Evolutionary conservation across 1,284 basidiomycete genomes (phyloP).

Genomic region (Leccinum glutinopallens): DNA sequence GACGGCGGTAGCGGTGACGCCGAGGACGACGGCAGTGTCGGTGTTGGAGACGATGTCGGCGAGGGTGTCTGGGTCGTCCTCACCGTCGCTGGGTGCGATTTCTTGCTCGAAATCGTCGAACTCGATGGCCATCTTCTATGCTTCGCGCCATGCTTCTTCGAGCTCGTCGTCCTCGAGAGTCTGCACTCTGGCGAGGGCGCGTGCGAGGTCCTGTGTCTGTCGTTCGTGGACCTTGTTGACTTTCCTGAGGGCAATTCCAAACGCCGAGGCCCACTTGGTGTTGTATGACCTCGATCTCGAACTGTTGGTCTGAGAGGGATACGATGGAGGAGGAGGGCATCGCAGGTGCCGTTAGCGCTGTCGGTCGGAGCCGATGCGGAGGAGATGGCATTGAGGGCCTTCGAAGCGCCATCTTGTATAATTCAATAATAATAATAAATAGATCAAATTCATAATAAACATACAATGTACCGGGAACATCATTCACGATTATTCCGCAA

Average conservation of each 20-base stretch:
- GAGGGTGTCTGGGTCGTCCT: conserved; percentile 25
- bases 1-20: conserved; percentile 35
- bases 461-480: no score
- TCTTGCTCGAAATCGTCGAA: conserved; percentile 55
- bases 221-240: conserved; percentile 72
- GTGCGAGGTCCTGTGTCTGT: conserved; percentile 56
- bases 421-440: no score
- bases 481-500: no score
- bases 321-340: conserved; percentile 54
- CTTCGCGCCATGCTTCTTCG: conserved; percentile 80
- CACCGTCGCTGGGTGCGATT: conserved; percentile 27
- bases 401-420: conserved; percentile 61
- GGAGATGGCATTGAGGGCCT: conserved; percentile 51
- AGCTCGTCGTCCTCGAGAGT: conserved; percentile 63
- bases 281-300: conserved; percentile 59
- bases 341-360: background rate
- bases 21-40: conserved; percentile 33
- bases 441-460: no score
- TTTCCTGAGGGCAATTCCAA: conserved; percentile 75
- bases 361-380: conserved; percentile 21
- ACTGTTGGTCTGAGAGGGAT: conserved; percentile 58
- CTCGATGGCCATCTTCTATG: conserved; percentile 69
- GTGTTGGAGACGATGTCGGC: conserved; percentile 29
- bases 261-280: conserved; percentile 71
- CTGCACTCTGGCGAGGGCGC: conserved; percentile 47